phyloP scores from a whole-genome alignment of 163 green algal species.

The Scenedesmus sp. region DNA sequence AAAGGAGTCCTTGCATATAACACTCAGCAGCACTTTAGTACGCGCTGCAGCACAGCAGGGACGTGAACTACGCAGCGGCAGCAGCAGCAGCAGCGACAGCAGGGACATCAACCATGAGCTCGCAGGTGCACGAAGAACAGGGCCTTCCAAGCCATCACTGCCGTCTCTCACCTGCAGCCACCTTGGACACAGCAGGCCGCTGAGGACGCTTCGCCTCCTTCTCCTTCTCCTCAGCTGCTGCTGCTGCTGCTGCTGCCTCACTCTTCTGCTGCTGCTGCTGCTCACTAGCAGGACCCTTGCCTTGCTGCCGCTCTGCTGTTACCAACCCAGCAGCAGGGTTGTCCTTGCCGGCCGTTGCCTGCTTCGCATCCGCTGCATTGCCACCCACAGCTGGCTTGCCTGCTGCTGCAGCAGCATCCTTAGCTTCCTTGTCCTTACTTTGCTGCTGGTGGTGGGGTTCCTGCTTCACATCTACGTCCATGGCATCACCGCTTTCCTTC shows the following conservation, averaged over 20 bases:
- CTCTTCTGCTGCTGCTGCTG: background rate
- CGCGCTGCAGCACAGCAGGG: too few relatives aligned
- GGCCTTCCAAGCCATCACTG: background rate
- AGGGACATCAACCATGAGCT: background rate
- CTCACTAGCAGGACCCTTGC: background rate
- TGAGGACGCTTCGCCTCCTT: background rate
- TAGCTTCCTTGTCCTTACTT: background rate
- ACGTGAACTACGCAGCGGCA: too few relatives aligned
- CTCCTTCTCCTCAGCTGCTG: background rate
- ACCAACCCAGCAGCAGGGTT: background rate
- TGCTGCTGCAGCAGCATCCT: background rate
- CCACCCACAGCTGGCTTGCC: constrained; percentile 1
- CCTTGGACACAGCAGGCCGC: background rate
- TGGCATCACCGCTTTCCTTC: background rate
- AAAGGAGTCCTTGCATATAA: too few relatives aligned
- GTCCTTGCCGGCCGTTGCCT: background rate
- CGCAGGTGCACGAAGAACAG: background rate
- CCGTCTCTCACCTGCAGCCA: background rate
- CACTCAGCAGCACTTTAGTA: too few relatives aligned
- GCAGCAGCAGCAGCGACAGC: background rate
- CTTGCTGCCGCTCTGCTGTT: background rate
- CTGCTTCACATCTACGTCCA: constrained; percentile 26
- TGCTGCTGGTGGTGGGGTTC: background rate
- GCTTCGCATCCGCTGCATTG: background rate
- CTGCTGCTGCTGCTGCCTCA: background rate